Percentiles rank a stretch among this genome's conserved stretches.
Conservation (phyloP, 306 rosid species). For the Sindora glabra region DNA sequence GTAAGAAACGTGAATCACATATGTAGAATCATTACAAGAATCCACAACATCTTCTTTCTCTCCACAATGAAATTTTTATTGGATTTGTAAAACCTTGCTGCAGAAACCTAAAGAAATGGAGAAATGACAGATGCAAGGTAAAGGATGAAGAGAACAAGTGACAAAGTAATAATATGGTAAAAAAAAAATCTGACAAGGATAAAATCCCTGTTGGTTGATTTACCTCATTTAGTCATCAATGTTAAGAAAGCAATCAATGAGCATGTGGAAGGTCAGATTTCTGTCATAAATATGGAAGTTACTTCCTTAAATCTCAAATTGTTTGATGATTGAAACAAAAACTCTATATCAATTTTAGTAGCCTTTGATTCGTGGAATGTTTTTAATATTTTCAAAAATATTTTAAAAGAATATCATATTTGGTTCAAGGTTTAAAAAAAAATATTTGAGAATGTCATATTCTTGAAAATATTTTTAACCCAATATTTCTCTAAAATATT, state of each 20-base stretch:
- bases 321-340: slow-evolving; percentile 5
- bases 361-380: too few species aligned
- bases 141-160: slow-evolving; percentile 3
- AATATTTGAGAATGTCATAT: too few species aligned
- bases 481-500: too few species aligned
- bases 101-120: slow-evolving; percentile 58
- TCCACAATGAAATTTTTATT: slow-evolving; percentile 96
- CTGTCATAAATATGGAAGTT: slow-evolving; percentile 45
- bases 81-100: slow-evolving; percentile 90
- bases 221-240: slow-evolving; percentile 69
- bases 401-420: too few species aligned
- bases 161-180: slow-evolving; percentile 8
- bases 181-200: neutral
- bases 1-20: slow-evolving; percentile 26
- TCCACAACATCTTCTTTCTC: slow-evolving; percentile 83
- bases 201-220: slow-evolving; percentile 59
- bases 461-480: too few species aligned
- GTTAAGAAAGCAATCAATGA: slow-evolving; percentile 70
- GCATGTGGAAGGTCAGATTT: slow-evolving; percentile 41
- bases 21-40: slow-evolving; percentile 67
- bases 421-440: too few species aligned
- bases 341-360: neutral
- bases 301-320: slow-evolving; percentile 26
- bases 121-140: slow-evolving; percentile 13
- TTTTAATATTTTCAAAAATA: too few species aligned